Evolutionary conservation across 73 alveolate species (phyloP).

Genomic region (Durusdinium trenchii): DNA sequence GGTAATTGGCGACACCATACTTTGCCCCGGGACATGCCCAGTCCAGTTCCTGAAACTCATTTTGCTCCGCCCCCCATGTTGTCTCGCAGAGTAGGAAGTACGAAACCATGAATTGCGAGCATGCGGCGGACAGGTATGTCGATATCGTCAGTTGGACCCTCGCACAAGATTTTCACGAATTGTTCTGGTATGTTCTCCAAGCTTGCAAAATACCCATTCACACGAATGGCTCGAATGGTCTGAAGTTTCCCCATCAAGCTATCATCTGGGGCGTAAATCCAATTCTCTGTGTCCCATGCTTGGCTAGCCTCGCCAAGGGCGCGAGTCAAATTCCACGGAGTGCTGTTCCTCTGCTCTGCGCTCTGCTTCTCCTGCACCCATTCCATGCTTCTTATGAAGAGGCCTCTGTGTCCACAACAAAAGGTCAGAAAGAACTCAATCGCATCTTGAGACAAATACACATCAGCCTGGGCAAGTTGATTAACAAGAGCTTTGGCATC

Average conservation of each 20-base stretch:
- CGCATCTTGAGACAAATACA: slow-evolving; percentile 28
- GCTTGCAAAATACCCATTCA: neutral
- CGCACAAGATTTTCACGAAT: slow-evolving; percentile 17
- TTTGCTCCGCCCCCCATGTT: neutral
- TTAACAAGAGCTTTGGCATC: slow-evolving; percentile 21
- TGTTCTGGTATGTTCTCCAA: slow-evolving; percentile 25
- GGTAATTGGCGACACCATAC: slow-evolving; percentile 22
- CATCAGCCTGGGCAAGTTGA: slow-evolving; percentile 28
- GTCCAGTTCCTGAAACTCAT: neutral
- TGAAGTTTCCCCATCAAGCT: slow-evolving; percentile 9
- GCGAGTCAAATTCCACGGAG: neutral
- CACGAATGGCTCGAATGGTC: slow-evolving; percentile 41
- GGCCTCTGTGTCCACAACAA: slow-evolving; percentile 63
- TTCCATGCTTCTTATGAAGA: slow-evolving; percentile 39
- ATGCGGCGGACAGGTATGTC: neutral
- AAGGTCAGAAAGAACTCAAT: neutral
- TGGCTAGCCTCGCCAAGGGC: slow-evolving; percentile 37
- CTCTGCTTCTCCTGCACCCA: slow-evolving; percentile 73
- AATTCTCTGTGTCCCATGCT: slow-evolving; percentile 37
- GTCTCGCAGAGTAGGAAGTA: neutral
- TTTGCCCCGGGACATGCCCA: neutral
- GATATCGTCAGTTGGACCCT: neutral
- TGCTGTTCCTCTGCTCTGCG: neutral
- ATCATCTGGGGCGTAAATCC: neutral
- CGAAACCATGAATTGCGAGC: neutral